A percentile compares a stretch with the other conserved stretches of the same genome.
Evolutionary conservation across 345 rosid species (phyloP).

Genomic region (Populus davidiana): DNA sequence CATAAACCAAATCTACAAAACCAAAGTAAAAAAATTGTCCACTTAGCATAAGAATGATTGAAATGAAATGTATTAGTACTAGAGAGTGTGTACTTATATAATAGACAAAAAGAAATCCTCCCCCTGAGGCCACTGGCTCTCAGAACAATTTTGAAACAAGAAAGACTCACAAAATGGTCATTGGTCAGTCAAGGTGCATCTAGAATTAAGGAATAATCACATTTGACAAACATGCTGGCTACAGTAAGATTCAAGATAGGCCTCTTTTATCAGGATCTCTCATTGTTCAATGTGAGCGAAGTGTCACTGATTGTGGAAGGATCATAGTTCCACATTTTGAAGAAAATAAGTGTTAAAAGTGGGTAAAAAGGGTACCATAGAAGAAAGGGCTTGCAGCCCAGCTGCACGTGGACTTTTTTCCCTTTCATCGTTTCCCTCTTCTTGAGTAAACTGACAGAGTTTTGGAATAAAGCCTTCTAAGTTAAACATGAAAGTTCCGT

Average conservation of each 20-base stretch:
- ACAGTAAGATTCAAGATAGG: background rate
- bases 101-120: background rate
- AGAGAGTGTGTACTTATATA: background rate
- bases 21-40: constrained; percentile 17
- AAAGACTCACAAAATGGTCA: background rate
- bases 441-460: constrained; percentile 78
- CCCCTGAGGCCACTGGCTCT: background rate
- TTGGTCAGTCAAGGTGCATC: background rate
- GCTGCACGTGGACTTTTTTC: constrained; percentile 55
- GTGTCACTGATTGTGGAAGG: background rate
- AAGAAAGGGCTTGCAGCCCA: constrained; percentile 84
- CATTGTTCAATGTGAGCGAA: background rate
- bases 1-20: constrained; percentile 67
- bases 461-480: constrained; percentile 88
- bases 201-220: background rate
- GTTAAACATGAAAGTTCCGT: constrained; percentile 78
- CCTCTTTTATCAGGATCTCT: background rate
- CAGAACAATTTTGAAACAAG: background rate
- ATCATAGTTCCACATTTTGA: background rate
- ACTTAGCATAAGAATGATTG: constrained; percentile 24
- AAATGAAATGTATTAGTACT: background rate
- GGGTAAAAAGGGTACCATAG: constrained; percentile 57
- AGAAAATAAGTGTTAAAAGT: background rate
- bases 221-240: background rate
- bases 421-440: constrained; percentile 72